phyloP scores from a whole-genome alignment of 129 eudicot genomes.

The Silybum marianum region DNA sequence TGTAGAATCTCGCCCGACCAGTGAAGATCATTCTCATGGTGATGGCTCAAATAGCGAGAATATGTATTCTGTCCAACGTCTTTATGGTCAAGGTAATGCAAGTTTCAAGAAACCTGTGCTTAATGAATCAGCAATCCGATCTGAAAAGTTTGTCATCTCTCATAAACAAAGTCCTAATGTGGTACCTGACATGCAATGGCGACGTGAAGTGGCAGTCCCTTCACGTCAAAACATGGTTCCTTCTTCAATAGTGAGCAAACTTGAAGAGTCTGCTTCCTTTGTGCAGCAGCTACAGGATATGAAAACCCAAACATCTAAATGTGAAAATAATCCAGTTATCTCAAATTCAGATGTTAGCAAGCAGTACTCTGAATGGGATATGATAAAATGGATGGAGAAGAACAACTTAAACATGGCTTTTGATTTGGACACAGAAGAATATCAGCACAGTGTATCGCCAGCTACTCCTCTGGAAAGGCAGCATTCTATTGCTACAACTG shows the following conservation, averaged over 20 bases:
- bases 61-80: neutral
- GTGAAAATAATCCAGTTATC: conserved; percentile 12
- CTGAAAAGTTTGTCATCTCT: conserved; percentile 21
- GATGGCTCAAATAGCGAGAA: conserved; percentile 23
- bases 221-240: neutral
- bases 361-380: conserved; percentile 34
- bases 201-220: conserved; percentile 1
- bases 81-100: conserved; percentile 12
- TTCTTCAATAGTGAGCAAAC: neutral
- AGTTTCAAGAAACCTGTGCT: conserved; percentile 10
- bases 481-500: conserved; percentile 11
- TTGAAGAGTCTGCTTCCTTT: conserved; percentile 40
- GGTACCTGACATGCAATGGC: conserved; percentile 26
- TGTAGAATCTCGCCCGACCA: neutral
- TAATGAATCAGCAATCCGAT: conserved; percentile 20
- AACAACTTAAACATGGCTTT: conserved; percentile 17
- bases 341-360: neutral
- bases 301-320: neutral
- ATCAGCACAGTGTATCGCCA: conserved; percentile 20
- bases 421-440: conserved; percentile 9
- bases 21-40: neutral
- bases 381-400: conserved; percentile 28
- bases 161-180: conserved; percentile 18
- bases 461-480: conserved; percentile 35
- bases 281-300: conserved; percentile 35